These are phyloP conservation scores for Phytopythium litorale DNA, from an alignment of 352 stramenopile species.

Conservation along the genomic window DNA sequence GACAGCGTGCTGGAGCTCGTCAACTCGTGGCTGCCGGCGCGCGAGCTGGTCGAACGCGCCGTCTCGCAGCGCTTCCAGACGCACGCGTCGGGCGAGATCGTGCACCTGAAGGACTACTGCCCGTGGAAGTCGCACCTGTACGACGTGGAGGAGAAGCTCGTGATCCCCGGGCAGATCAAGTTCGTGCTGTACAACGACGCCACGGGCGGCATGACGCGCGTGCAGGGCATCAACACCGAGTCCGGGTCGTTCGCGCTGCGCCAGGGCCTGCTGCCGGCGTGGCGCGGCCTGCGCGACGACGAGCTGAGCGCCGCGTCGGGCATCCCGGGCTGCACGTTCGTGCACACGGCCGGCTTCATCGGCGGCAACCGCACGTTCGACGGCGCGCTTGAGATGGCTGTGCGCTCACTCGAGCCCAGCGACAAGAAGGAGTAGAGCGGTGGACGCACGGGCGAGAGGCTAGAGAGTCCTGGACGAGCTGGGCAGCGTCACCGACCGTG, in stretches of 20 bases:
- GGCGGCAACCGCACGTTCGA: constrained; percentile 96
- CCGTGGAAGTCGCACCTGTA: constrained; percentile 97
- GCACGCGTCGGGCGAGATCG: constrained; percentile 92
- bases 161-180: constrained; percentile 90
- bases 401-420: constrained; percentile 37
- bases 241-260: constrained; percentile 92
- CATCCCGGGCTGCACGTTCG: constrained; percentile 95
- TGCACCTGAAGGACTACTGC: constrained; percentile 90
- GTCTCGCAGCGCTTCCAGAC: constrained; percentile 84
- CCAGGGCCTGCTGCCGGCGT: constrained; percentile 87
- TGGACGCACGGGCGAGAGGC: too few relatives aligned
- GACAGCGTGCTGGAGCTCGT: constrained; percentile 89
- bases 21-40: constrained; percentile 92
- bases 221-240: constrained; percentile 95
- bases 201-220: constrained; percentile 91
- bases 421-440: constrained; percentile 10
- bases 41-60: constrained; percentile 91
- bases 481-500: too few relatives aligned
- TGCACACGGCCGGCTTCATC: constrained; percentile 98
- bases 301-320: constrained; percentile 86
- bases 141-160: constrained; percentile 92
- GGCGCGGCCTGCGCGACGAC: constrained; percentile 93
- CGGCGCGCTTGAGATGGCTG: constrained; percentile 94
- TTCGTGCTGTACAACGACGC: constrained; percentile 97
- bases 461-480: too few relatives aligned